These are phyloP conservation scores for Neospora caninum DNA, from an alignment of 169 alveolate genomes.

Conservation along the genomic window DNA sequence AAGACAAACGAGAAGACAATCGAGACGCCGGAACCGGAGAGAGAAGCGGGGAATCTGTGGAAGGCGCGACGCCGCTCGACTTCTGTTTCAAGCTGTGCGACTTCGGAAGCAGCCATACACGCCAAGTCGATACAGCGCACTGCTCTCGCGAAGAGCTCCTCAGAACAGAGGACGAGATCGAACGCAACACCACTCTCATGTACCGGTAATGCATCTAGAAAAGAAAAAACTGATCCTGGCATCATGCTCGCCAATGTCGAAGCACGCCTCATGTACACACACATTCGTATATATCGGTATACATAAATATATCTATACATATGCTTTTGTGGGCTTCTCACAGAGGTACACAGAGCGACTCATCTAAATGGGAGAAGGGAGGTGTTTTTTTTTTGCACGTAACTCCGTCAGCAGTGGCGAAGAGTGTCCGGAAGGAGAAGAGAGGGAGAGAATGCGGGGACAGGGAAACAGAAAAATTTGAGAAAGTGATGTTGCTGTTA, in stretches of 20 bases:
- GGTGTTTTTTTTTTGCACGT: too few relatives aligned
- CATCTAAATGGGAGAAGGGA: too few relatives aligned
- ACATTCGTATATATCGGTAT: too few relatives aligned
- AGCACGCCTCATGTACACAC: too few relatives aligned
- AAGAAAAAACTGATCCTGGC: too few relatives aligned
- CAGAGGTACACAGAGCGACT: neutral
- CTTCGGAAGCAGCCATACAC: constrained; percentile 83
- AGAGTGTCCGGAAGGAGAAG: too few relatives aligned
- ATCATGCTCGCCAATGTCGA: too few relatives aligned
- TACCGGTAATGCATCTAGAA: constrained; percentile 70
- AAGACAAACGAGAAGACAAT: too few relatives aligned
- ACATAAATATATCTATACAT: too few relatives aligned
- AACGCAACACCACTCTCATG: constrained; percentile 83
- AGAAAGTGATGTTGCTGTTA: neutral
- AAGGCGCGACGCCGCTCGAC: neutral
- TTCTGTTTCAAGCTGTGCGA: constrained; percentile 81
- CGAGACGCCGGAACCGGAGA: neutral
- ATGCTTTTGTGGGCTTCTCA: too few relatives aligned
- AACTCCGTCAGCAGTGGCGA: too few relatives aligned
- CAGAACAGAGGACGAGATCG: constrained; percentile 80
- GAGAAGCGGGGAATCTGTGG: neutral
- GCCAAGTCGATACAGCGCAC: neutral
- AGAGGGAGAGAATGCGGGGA: neutral
- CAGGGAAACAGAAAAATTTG: neutral
- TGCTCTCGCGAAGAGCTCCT: constrained; percentile 60